Evolutionary conservation across 2,329 filamentous ascomycete species (phyloP).

Genomic region (Cryphonectria japonica): DNA sequence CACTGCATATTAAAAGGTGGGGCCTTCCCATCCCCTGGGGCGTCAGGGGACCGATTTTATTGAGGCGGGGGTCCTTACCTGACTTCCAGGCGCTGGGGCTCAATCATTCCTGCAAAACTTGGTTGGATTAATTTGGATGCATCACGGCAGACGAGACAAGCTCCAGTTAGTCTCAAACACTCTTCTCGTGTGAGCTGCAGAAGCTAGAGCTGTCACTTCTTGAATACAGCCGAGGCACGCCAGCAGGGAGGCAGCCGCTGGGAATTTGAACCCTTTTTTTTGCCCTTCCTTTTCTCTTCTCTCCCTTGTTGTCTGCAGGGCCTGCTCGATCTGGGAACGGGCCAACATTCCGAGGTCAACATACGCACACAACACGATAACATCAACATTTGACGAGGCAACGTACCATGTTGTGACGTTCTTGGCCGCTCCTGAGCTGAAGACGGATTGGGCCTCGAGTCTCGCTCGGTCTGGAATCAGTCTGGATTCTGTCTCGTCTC

Average conservation of each 20-base stretch:
- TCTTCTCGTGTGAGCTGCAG: neutral
- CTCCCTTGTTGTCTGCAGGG: neutral
- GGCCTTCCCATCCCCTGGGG: neutral
- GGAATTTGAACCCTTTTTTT: neutral
- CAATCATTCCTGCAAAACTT: neutral
- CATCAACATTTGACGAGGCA: neutral
- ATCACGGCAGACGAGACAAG: neutral
- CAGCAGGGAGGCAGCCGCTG: neutral
- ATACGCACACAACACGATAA: neutral
- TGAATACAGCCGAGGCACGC: constrained; percentile 2
- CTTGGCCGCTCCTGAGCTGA: constrained; percentile 2
- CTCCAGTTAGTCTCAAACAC: neutral
- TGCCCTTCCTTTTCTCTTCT: neutral
- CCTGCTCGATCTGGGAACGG: neutral
- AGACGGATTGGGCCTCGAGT: neutral
- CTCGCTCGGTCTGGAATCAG: constrained; percentile 8
- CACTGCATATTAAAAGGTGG: neutral
- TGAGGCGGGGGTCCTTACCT: constrained; percentile 7
- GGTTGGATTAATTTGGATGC: neutral
- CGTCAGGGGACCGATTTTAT: neutral
- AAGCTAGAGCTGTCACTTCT: neutral
- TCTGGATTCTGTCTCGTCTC: constrained; percentile 13
- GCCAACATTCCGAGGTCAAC: constrained; percentile 2
- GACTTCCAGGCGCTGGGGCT: neutral
- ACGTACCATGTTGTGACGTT: neutral